phyloP scores from a whole-genome alignment of 2,329 filamentous ascomycete genomes.

The Grosmannia huntii region DNA sequence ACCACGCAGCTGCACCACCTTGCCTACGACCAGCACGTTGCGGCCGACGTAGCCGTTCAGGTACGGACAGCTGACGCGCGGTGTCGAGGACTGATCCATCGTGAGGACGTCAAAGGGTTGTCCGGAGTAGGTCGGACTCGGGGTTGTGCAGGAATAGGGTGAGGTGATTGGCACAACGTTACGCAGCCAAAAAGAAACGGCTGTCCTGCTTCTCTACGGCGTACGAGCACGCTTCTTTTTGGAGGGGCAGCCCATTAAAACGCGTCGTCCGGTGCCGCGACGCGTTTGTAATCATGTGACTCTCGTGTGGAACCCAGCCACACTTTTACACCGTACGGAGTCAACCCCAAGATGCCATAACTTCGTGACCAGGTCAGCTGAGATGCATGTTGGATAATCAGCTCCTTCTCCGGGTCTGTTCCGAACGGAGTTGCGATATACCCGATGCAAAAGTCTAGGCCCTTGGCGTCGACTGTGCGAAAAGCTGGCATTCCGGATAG shows the following conservation, averaged over 20 bases:
- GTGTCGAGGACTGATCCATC: conserved; percentile 62
- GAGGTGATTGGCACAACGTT: not conserved
- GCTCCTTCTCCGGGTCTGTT: too few species aligned
- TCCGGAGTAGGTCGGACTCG: not conserved
- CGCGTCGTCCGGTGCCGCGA: not conserved
- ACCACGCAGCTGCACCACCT: conserved; percentile 69
- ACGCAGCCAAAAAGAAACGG: not conserved
- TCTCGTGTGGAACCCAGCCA: not conserved
- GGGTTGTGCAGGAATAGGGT: not conserved
- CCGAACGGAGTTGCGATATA: not conserved
- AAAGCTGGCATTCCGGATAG: not conserved
- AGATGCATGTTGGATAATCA: not conserved
- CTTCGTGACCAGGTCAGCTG: not conserved
- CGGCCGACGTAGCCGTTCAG: conserved; percentile 62
- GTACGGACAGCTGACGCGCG: conserved; percentile 70
- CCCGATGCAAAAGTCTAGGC: not conserved
- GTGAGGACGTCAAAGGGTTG: conserved; percentile 7
- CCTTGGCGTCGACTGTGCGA: too few species aligned
- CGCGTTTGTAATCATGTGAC: not conserved
- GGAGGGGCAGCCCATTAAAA: not conserved
- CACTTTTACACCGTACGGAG: too few species aligned
- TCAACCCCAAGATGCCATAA: not conserved
- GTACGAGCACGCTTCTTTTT: not conserved
- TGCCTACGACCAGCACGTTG: conserved; percentile 76
- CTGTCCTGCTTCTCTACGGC: not conserved